Percentiles rank a stretch among this genome's conserved stretches.
Conservation (phyloP, 768 basidiomycete genomes). For the Mycena vulgaris region DNA sequence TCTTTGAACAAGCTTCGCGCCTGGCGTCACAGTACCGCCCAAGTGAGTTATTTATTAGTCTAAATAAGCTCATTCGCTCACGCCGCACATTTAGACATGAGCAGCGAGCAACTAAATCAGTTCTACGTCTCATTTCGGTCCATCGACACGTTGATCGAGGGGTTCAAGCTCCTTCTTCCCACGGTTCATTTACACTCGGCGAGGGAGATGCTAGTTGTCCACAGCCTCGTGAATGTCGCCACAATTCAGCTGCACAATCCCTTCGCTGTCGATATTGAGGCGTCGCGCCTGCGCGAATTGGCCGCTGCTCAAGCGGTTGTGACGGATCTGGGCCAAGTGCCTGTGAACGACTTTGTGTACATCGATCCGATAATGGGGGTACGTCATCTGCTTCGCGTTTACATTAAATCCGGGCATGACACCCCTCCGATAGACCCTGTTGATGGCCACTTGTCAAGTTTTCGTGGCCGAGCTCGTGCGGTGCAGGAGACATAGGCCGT, state of each 20-base stretch:
- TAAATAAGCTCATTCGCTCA: not conserved
- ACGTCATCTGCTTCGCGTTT: not conserved
- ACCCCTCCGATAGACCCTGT: constrained; percentile 8
- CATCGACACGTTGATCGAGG: constrained; percentile 47
- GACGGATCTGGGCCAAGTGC: constrained; percentile 1
- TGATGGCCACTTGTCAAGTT: constrained; percentile 39
- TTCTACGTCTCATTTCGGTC: constrained; percentile 43
- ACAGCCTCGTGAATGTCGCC: constrained; percentile 44
- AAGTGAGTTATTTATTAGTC: constrained; percentile 35
- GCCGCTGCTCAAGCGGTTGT: constrained; percentile 30
- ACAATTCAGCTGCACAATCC: constrained; percentile 47
- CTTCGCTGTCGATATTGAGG: constrained; percentile 35
- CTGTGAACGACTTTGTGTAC: constrained; percentile 17
- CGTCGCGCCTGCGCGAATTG: constrained; percentile 21
- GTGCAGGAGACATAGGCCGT: constrained; percentile 10
- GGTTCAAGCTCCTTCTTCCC: constrained; percentile 28
- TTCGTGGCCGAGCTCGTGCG: constrained; percentile 34
- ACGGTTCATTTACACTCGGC: constrained; percentile 4
- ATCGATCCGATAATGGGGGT: constrained; percentile 40
- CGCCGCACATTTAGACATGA: constrained; percentile 37
- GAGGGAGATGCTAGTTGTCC: constrained; percentile 42
- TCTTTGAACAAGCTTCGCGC: constrained; percentile 47
- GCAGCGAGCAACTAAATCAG: constrained; percentile 37
- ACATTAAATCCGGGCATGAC: not conserved
- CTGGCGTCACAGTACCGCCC: constrained; percentile 38